Percentiles rank a stretch among this genome's conserved stretches.
phyloP scores from a whole-genome alignment of 1,284 basidiomycete genomes.

The Schizophyllum commune region DNA sequence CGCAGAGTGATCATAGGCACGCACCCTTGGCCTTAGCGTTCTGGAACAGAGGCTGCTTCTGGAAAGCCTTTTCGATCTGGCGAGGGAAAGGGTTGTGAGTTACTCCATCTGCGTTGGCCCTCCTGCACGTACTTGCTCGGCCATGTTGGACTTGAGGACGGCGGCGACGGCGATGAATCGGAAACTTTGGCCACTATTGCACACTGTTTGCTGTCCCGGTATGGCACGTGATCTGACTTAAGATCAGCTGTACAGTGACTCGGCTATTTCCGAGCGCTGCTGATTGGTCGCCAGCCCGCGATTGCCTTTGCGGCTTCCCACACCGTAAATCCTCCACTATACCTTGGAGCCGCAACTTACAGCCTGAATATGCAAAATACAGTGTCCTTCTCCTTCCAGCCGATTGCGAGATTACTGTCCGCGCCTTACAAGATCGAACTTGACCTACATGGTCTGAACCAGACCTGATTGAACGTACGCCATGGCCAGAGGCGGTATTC shows the following conservation, averaged over 20 bases:
- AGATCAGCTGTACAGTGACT: background rate
- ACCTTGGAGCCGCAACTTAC: too few relatives aligned
- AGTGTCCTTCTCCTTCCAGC: too few relatives aligned
- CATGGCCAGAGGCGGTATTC: too few relatives aligned
- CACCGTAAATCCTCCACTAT: too few relatives aligned
- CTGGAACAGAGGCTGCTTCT: constrained; percentile 98
- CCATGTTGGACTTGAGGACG: constrained; percentile 47
- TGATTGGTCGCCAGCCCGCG: too few relatives aligned
- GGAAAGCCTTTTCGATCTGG: constrained; percentile 89
- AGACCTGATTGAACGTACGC: too few relatives aligned
- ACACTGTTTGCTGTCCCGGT: too few relatives aligned
- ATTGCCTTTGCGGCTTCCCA: too few relatives aligned
- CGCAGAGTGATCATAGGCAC: constrained; percentile 24
- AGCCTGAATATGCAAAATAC: too few relatives aligned
- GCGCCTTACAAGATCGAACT: too few relatives aligned
- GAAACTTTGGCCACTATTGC: background rate
- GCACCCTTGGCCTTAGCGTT: constrained; percentile 91
- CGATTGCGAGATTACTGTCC: too few relatives aligned
- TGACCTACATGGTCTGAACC: too few relatives aligned
- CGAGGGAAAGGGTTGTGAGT: constrained; percentile 1
- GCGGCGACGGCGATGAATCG: constrained; percentile 20
- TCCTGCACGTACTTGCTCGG: constrained; percentile 51
- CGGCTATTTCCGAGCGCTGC: background rate
- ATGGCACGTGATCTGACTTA: background rate
- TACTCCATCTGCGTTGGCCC: background rate